Conservation (phyloP, 148 eudicot genomes). For the Chenopodium quinoa region DNA sequence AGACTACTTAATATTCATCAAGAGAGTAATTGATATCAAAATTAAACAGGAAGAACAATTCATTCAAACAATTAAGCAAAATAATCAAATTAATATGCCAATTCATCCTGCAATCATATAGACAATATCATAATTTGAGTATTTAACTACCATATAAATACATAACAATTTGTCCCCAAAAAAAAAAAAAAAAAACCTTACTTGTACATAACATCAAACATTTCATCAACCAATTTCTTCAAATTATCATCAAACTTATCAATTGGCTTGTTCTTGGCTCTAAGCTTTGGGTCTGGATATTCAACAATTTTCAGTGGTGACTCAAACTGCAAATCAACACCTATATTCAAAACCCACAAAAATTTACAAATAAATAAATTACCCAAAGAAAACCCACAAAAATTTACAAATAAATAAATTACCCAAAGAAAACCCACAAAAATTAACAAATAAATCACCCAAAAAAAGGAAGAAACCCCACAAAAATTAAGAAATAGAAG, state of each 20-base stretch:
- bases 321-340: conserved; percentile 73
- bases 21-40: neutral
- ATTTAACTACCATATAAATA: too few species aligned
- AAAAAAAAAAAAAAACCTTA: conserved; percentile 21
- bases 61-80: neutral
- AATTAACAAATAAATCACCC: neutral
- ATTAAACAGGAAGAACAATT: neutral
- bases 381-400: neutral
- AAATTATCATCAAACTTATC: conserved; percentile 67
- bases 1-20: too few species aligned
- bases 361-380: neutral
- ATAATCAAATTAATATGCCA: neutral
- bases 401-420: conserved; percentile 3
- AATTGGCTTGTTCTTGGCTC: conserved; percentile 79
- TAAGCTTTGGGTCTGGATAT: conserved; percentile 81
- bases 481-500: neutral
- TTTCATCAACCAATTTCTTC: conserved; percentile 74
- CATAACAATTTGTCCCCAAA: neutral
- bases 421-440: neutral
- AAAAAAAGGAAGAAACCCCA: neutral
- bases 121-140: neutral
- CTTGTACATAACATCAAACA: conserved; percentile 97
- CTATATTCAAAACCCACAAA: conserved; percentile 28
- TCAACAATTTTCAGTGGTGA: conserved; percentile 68
- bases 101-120: neutral